These are phyloP conservation scores for Aspergillus kassunensis DNA, from an alignment of 495 filamentous ascomycete species.

Conservation along the genomic window DNA sequence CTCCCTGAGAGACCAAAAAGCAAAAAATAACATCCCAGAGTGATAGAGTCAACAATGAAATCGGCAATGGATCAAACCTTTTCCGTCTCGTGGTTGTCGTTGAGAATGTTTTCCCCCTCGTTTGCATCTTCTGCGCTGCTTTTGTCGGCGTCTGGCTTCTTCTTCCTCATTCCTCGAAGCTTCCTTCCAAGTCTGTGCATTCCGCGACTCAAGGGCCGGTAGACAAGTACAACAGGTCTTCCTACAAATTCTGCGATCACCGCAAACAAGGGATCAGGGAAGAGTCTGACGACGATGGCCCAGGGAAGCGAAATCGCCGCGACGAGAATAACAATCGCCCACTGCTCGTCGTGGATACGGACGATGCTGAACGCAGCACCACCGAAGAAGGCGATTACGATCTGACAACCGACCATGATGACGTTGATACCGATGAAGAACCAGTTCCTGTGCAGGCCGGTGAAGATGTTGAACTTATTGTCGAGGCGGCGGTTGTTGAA, in stretches of 20 bases:
- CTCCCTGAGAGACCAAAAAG: no score
- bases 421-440: conserved; percentile 78
- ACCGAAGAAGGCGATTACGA: conserved; percentile 80
- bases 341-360: conserved; percentile 60
- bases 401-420: conserved; percentile 74
- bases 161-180: conserved; percentile 19
- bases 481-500: conserved; percentile 90
- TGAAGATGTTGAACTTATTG: conserved; percentile 86
- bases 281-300: conserved; percentile 64
- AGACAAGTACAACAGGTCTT: conserved; percentile 19
- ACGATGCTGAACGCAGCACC: conserved; percentile 69
- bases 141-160: not conserved
- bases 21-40: no score
- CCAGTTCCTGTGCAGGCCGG: conserved; percentile 70
- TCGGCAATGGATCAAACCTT: not conserved
- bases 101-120: not conserved
- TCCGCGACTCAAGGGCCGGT: not conserved
- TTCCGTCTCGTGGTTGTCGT: not conserved
- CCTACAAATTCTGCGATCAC: conserved; percentile 22
- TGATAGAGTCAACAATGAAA: no score
- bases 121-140: not conserved
- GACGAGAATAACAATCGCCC: conserved; percentile 70
- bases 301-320: conserved; percentile 70
- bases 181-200: conserved; percentile 6
- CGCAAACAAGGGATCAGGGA: conserved; percentile 55